These are phyloP conservation scores for Stevia rebaudiana DNA, from an alignment of 140 eudicot genomes.

Conservation along the genomic window DNA sequence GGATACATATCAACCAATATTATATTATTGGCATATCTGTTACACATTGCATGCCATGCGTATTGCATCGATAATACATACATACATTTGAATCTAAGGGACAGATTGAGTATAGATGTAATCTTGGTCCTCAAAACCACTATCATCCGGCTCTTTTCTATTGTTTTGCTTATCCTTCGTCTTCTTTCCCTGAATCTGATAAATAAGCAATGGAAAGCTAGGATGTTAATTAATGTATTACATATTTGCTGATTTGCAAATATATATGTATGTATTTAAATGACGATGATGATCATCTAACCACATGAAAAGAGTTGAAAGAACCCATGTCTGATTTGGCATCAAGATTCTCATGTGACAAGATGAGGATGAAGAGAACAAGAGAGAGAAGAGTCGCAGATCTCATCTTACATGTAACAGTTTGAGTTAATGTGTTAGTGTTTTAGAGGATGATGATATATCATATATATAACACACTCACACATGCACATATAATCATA, in stretches of 20 bases:
- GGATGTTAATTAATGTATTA: neutral
- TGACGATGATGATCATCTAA: constrained; percentile 1
- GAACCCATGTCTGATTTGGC: constrained; percentile 15
- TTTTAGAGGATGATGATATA: neutral
- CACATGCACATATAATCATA: neutral
- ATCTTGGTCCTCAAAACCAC: constrained; percentile 44
- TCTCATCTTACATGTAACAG: constrained; percentile 26
- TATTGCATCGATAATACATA: neutral
- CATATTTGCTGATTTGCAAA: no score
- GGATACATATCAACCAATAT: neutral
- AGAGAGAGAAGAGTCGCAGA: constrained; percentile 21
- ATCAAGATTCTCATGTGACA: constrained; percentile 30
- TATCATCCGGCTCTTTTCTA: constrained; percentile 19
- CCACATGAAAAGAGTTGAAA: constrained; percentile 28
- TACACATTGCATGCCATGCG: no score
- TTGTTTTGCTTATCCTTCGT: constrained; percentile 18
- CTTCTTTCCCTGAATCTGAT: constrained; percentile 30
- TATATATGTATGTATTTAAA: neutral
- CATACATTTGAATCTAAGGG: constrained; percentile 30
- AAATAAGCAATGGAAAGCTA: neutral
- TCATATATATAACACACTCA: neutral
- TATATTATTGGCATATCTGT: no score
- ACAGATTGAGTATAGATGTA: constrained; percentile 62
- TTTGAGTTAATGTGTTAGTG: neutral
- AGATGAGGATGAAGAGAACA: constrained; percentile 25